Conservation (phyloP, 306 rosid species). For the Arachis stenosperma region DNA sequence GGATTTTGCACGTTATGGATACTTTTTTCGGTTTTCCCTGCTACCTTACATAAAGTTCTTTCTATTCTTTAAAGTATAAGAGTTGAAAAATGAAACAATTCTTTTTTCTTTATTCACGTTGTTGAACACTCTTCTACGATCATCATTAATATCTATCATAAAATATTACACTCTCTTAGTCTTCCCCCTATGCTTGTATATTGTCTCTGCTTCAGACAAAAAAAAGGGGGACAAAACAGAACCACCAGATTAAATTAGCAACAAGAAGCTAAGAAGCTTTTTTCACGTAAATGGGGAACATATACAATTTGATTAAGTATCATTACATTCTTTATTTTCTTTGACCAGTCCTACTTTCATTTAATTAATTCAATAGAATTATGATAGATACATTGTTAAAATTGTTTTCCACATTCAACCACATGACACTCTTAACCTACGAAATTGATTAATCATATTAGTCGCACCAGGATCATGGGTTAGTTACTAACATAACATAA, state of each 20-base stretch:
- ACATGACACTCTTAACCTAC: not conserved
- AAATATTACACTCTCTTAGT: not conserved
- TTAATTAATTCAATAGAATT: not conserved
- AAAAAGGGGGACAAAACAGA: not conserved
- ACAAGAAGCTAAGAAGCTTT: slow-evolving; percentile 6
- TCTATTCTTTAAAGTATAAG: no score
- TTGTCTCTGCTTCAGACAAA: not conserved
- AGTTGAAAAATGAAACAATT: no score
- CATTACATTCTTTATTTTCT: not conserved
- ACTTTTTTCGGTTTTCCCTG: no score
- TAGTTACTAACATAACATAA: not conserved
- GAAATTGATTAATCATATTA: not conserved
- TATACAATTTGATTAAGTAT: not conserved
- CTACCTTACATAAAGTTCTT: no score
- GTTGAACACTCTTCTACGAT: no score
- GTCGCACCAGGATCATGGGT: slow-evolving; percentile 23
- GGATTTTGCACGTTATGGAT: no score
- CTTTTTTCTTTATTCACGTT: no score
- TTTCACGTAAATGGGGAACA: slow-evolving; percentile 34
- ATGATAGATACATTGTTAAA: not conserved
- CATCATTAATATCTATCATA: no score
- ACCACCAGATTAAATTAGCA: not conserved
- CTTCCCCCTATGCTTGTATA: no score
- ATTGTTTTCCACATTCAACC: not conserved
- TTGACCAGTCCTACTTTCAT: not conserved